Evolutionary conservation across 2,329 filamentous ascomycete genomes (phyloP).

Genomic region (Cladorrhinum sp.): DNA sequence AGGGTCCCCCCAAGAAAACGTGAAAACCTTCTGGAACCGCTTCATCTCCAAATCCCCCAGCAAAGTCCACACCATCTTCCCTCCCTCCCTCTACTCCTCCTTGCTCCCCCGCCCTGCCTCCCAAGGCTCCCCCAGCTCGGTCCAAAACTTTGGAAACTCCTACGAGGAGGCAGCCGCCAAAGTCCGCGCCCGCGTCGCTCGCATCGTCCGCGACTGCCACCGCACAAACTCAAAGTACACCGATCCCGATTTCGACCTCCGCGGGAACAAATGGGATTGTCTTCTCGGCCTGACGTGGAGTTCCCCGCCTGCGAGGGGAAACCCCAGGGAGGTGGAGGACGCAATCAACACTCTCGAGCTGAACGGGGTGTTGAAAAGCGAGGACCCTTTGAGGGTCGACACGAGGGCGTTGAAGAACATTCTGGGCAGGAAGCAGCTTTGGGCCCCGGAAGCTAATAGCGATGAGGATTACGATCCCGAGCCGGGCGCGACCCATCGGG

Average conservation of each 20-base stretch:
- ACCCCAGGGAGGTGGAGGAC: too few relatives aligned
- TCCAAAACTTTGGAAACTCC: too few relatives aligned
- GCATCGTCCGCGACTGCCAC: constrained; percentile 63
- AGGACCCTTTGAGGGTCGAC: too few relatives aligned
- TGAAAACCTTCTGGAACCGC: constrained; percentile 71
- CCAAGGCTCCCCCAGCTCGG: constrained; percentile 46
- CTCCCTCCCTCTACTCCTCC: constrained; percentile 62
- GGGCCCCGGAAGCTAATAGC: too few relatives aligned
- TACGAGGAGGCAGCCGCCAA: constrained; percentile 29
- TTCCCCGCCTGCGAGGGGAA: too few relatives aligned
- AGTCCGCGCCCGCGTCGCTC: constrained; percentile 54
- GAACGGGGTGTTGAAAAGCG: too few relatives aligned
- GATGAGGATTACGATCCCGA: not conserved
- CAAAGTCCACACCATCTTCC: constrained; percentile 71
- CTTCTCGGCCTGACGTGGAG: too few relatives aligned
- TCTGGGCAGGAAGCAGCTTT: too few relatives aligned
- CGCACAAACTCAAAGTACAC: constrained; percentile 81
- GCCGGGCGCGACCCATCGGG: constrained; percentile 57
- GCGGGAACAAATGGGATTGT: constrained; percentile 31
- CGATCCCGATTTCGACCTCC: constrained; percentile 77
- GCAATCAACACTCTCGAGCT: too few relatives aligned
- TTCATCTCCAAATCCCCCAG: constrained; percentile 69
- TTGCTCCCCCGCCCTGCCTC: constrained; percentile 55
- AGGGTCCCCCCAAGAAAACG: constrained; percentile 58
- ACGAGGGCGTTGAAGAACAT: too few relatives aligned